A percentile compares a stretch with the other conserved stretches of the same genome.
These are phyloP conservation scores for Boletus bicolor DNA, from an alignment of 768 basidiomycete genomes.

Conservation along the genomic window DNA sequence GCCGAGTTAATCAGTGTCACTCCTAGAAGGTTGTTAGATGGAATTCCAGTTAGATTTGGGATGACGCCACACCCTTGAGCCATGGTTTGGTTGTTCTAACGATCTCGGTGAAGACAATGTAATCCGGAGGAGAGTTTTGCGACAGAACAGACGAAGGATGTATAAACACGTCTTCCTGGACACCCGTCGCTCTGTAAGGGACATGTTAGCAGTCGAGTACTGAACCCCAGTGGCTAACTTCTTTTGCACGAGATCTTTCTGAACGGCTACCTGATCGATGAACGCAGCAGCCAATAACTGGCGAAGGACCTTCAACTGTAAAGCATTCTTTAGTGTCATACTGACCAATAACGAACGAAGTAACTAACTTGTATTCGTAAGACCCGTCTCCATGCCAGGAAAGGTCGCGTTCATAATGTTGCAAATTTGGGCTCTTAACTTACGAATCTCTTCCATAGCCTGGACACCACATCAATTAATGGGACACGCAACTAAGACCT, in stretches of 20 bases:
- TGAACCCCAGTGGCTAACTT: constrained; percentile 57
- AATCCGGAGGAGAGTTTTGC: constrained; percentile 73
- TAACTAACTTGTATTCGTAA: constrained; percentile 62
- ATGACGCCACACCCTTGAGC: constrained; percentile 61
- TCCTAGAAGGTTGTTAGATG: constrained; percentile 39
- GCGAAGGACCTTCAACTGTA: constrained; percentile 81
- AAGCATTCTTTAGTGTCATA: constrained; percentile 5
- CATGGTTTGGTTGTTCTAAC: constrained; percentile 71
- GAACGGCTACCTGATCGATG: constrained; percentile 92
- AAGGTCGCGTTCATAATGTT: constrained; percentile 82
- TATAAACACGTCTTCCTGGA: constrained; percentile 85
- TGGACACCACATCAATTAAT: constrained; percentile 29
- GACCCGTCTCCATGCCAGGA: constrained; percentile 56
- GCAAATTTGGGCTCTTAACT: constrained; percentile 85
- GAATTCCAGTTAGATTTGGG: neutral
- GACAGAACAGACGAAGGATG: constrained; percentile 89
- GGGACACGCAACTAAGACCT: neutral
- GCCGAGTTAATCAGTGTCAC: constrained; percentile 81
- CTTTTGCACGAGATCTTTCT: constrained; percentile 76
- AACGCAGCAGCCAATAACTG: constrained; percentile 88
- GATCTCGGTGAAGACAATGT: constrained; percentile 79
- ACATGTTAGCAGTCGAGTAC: constrained; percentile 73
- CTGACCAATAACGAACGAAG: neutral
- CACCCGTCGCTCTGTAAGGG: constrained; percentile 76
- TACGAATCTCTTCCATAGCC: constrained; percentile 99